phyloP scores from a whole-genome alignment of 306 rosid species.

The Sicyos baderoa region DNA sequence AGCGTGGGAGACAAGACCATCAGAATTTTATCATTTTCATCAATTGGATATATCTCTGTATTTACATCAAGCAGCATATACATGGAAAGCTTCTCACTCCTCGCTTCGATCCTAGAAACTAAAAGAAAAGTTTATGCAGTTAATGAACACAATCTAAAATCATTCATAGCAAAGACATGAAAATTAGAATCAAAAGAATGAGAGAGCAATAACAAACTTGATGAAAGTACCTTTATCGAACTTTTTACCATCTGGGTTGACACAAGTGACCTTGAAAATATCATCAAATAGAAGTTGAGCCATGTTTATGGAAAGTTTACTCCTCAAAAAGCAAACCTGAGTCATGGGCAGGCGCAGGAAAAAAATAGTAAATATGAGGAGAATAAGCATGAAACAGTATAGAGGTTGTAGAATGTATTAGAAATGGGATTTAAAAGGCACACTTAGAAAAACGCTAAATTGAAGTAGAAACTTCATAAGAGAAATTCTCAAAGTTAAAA shows the following conservation, averaged over 20 bases:
- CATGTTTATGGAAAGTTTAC: constrained; percentile 30
- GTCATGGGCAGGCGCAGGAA: too few species aligned
- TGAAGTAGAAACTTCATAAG: not conserved
- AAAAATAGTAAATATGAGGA: too few species aligned
- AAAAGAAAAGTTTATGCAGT: constrained; percentile 3
- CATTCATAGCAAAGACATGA: not conserved
- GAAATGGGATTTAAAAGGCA: not conserved
- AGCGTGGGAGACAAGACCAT: constrained; percentile 68
- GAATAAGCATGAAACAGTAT: too few species aligned
- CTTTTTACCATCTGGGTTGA: constrained; percentile 84
- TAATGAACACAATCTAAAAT: not conserved
- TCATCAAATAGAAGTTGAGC: constrained; percentile 76
- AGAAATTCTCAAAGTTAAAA: not conserved
- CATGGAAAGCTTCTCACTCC: constrained; percentile 63
- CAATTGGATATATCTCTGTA: constrained; percentile 72
- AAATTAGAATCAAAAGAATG: not conserved
- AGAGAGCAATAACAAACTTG: not conserved
- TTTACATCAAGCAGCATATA: constrained; percentile 61
- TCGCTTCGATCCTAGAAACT: constrained; percentile 74
- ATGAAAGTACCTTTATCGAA: constrained; percentile 56
- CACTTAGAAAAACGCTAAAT: not conserved
- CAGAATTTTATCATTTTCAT: constrained; percentile 47
- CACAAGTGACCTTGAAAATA: constrained; percentile 48
- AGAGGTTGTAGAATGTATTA: too few species aligned
- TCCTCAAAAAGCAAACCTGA: not conserved